Evolutionary conservation across 1,284 basidiomycete genomes (phyloP).

Genomic region (Flammula alnicola): DNA sequence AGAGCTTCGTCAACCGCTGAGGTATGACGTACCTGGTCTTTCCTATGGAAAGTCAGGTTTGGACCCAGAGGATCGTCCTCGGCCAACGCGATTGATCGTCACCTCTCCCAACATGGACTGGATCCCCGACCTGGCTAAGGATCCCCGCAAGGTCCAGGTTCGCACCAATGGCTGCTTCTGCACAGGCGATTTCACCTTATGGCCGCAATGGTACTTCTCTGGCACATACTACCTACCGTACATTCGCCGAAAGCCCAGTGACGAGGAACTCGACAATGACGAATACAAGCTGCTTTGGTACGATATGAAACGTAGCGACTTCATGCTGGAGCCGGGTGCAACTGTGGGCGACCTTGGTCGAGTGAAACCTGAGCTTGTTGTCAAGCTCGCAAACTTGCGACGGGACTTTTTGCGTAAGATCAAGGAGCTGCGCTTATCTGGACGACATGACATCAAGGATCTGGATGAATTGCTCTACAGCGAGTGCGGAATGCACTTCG

Average conservation of each 20-base stretch:
- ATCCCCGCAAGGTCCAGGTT: background rate
- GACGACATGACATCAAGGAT: too few relatives aligned
- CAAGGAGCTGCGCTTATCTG: too few relatives aligned
- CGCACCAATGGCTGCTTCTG: background rate
- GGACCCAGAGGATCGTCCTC: too few relatives aligned
- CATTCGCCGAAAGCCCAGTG: background rate
- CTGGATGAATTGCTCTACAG: slow-evolving; percentile 1
- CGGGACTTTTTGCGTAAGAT: too few relatives aligned
- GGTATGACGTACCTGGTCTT: too few relatives aligned
- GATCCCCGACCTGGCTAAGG: background rate
- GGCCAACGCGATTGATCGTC: too few relatives aligned
- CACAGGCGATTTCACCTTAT: background rate
- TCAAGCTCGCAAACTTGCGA: too few relatives aligned
- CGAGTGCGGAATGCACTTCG: background rate
- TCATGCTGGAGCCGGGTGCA: background rate
- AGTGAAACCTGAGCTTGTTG: too few relatives aligned
- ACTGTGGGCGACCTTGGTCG: too few relatives aligned
- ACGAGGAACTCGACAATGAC: background rate
- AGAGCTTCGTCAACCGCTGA: too few relatives aligned
- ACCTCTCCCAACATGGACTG: slow-evolving; percentile 1
- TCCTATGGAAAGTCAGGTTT: too few relatives aligned
- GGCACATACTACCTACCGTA: background rate
- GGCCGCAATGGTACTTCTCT: slow-evolving; percentile 6
- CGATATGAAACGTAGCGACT: background rate
- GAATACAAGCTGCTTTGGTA: slow-evolving; percentile 1